These are phyloP conservation scores for Chenopodium album DNA, from an alignment of 148 eudicot species.

Conservation along the genomic window DNA sequence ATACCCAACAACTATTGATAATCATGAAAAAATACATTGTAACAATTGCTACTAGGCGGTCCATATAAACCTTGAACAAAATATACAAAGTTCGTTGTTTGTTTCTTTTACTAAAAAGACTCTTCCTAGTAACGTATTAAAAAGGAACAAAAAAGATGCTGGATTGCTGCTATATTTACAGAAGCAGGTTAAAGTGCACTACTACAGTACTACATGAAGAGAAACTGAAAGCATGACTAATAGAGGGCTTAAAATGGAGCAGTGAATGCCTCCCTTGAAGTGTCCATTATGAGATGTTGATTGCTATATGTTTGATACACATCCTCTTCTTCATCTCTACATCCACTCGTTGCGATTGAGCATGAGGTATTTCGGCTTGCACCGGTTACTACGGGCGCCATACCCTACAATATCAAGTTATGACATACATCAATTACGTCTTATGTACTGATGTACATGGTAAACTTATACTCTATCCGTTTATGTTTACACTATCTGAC, in stretches of 20 bases:
- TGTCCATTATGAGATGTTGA: neutral
- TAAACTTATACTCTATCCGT: no score
- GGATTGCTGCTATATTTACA: neutral
- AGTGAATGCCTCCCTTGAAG: conserved; percentile 24
- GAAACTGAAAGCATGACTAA: neutral
- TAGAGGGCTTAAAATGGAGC: conserved; percentile 34
- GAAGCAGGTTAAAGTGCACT: neutral
- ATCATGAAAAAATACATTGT: no score
- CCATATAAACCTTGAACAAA: neutral
- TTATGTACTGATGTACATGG: no score
- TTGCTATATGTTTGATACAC: neutral
- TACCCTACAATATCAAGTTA: conserved; percentile 17
- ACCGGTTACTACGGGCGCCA: conserved; percentile 1
- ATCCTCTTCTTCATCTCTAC: conserved; percentile 6
- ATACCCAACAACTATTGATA: no score
- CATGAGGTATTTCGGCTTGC: neutral
- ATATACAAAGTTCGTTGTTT: neutral
- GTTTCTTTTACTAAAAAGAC: neutral
- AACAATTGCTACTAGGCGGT: neutral
- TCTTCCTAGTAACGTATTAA: neutral
- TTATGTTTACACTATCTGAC: no score
- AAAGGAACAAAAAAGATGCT: neutral
- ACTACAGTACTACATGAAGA: neutral
- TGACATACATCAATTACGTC: neutral
- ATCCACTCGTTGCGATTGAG: neutral